Conservation (phyloP, 495 filamentous ascomycete species). For the Alectoria sarmentosa region DNA sequence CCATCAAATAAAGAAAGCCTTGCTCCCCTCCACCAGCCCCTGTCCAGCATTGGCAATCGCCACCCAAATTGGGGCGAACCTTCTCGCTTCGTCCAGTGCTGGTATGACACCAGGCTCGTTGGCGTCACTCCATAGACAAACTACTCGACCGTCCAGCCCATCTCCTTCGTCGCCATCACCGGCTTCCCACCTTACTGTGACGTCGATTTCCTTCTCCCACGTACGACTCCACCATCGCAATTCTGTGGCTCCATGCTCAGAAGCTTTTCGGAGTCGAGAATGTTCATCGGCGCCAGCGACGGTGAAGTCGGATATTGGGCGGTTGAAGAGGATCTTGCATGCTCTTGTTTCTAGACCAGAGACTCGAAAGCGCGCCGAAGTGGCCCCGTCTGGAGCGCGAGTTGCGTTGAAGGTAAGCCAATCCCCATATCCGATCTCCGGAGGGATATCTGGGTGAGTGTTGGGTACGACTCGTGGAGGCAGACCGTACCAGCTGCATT, state of each 20-base stretch:
- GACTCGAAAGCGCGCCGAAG: conserved; percentile 50
- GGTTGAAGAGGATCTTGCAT: conserved; percentile 60
- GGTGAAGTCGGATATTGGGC: conserved; percentile 52
- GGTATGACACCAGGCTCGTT: conserved; percentile 68
- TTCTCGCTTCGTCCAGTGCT: conserved; percentile 72
- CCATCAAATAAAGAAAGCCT: conserved; percentile 46
- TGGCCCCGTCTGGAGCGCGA: conserved; percentile 36
- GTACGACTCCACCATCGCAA: conserved; percentile 65
- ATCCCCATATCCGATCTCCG: conserved; percentile 38
- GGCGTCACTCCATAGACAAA: conserved; percentile 85
- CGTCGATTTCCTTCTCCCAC: conserved; percentile 68
- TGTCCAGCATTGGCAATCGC: conserved; percentile 65
- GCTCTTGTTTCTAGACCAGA: conserved; percentile 59
- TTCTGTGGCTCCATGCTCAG: conserved; percentile 45
- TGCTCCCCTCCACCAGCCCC: conserved; percentile 73
- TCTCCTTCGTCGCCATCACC: conserved; percentile 29
- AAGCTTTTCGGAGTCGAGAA: conserved; percentile 48
- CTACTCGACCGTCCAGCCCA: conserved; percentile 58
- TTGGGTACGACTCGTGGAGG: conserved; percentile 50
- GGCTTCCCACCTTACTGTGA: conserved; percentile 62
- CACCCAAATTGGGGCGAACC: conserved; percentile 73
- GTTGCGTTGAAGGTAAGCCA: conserved; percentile 61
- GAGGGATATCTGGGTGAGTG: conserved; percentile 36
- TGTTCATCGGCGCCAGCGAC: conserved; percentile 52
- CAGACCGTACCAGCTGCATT: conserved; percentile 66